Evolutionary conservation across 2,329 filamentous ascomycete species (phyloP).

Genomic region (Hymenotorrendiella dingleyae): DNA sequence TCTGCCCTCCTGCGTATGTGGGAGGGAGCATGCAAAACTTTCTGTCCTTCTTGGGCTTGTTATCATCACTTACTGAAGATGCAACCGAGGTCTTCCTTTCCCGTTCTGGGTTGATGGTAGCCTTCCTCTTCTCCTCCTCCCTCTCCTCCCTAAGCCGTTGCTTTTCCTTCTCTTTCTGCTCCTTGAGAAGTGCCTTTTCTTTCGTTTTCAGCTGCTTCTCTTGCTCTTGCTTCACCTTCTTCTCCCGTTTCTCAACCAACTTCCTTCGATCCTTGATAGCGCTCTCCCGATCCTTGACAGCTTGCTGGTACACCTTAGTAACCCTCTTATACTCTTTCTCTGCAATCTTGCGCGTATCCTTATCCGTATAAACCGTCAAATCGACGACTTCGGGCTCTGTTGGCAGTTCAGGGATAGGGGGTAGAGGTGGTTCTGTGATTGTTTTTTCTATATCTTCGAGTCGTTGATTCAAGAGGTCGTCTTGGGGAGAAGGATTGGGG

Average conservation of each 20-base stretch:
- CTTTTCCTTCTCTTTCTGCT: constrained; percentile 28
- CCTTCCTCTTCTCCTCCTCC: constrained; percentile 26
- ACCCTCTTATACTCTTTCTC: constrained; percentile 61
- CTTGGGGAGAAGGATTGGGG: not conserved
- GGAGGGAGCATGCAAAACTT: constrained; percentile 75
- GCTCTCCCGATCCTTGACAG: constrained; percentile 60
- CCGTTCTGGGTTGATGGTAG: constrained; percentile 17
- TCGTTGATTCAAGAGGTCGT: constrained; percentile 4
- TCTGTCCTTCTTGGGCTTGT: constrained; percentile 32
- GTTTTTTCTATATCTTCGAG: constrained; percentile 11
- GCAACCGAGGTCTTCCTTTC: constrained; percentile 13
- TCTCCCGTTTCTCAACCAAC: constrained; percentile 46
- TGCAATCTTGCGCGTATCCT: constrained; percentile 59
- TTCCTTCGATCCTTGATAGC: constrained; percentile 58
- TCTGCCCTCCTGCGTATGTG: constrained; percentile 44
- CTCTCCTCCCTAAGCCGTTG: constrained; percentile 29
- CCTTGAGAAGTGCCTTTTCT: constrained; percentile 29
- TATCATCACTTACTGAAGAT: constrained; percentile 12
- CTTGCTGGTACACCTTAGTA: constrained; percentile 59
- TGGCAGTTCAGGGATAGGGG: constrained; percentile 46
- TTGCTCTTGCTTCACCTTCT: constrained; percentile 35
- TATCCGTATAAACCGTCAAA: constrained; percentile 53
- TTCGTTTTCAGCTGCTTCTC: constrained; percentile 32
- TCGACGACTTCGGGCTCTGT: constrained; percentile 50
- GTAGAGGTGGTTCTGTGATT: constrained; percentile 37